Percentiles rank a stretch among this genome's conserved stretches.
These are phyloP conservation scores for Coelastrella sp. DNA, from an alignment of 139 green algal species.

Conservation along the genomic window DNA sequence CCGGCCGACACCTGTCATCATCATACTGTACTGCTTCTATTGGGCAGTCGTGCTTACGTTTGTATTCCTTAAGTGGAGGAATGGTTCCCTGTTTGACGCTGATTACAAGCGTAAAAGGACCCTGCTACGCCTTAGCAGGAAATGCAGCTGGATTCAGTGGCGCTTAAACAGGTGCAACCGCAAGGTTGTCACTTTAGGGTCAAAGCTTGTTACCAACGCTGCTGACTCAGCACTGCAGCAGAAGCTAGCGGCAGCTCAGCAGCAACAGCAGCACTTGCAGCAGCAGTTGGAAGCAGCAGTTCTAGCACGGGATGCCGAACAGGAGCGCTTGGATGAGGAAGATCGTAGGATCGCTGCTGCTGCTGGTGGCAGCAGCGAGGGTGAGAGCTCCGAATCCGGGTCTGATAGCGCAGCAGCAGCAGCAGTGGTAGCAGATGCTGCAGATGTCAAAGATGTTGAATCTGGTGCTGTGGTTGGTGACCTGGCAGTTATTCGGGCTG, in stretches of 20 bases:
- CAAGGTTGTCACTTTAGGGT: neutral
- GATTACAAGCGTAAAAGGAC: constrained; percentile 64
- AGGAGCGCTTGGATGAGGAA: constrained; percentile 22
- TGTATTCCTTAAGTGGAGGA: constrained; percentile 49
- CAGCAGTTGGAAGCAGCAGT: constrained; percentile 3
- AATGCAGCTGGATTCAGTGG: neutral
- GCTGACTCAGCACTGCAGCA: neutral
- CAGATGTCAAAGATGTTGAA: neutral
- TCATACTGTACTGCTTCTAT: constrained; percentile 62
- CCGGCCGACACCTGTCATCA: constrained; percentile 53
- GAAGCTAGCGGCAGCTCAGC: neutral
- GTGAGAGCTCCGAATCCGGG: neutral
- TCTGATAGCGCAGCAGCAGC: neutral
- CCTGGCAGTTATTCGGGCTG: neutral
- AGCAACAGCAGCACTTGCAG: neutral
- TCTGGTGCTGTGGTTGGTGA: neutral
- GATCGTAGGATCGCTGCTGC: constrained; percentile 5
- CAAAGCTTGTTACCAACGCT: neutral
- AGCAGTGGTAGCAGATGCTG: neutral
- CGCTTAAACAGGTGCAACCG: neutral
- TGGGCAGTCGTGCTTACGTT: constrained; percentile 55
- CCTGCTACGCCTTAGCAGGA: constrained; percentile 12
- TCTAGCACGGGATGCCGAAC: neutral
- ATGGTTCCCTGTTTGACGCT: constrained; percentile 61
- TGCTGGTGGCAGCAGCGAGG: neutral